phyloP scores from a whole-genome alignment of 2,329 filamentous ascomycete genomes.

The Penicillium aurantiogriseum region DNA sequence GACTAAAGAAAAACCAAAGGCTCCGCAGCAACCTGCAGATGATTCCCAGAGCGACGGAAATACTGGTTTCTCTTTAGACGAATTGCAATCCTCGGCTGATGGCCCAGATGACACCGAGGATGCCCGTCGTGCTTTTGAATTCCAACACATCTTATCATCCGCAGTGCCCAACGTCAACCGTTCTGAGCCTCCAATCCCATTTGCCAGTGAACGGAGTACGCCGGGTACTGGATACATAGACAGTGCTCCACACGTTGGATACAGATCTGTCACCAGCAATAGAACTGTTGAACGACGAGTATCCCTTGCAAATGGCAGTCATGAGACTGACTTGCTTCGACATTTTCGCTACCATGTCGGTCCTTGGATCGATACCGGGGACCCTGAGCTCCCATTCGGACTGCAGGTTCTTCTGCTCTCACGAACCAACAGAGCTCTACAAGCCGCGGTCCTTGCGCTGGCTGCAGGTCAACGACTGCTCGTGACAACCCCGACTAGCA shows the following conservation, averaged over 20 bases:
- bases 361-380: slow-evolving; percentile 28
- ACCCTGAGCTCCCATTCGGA: slow-evolving; percentile 24
- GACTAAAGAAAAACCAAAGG: slow-evolving; percentile 3
- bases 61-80: not conserved
- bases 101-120: not conserved
- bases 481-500: not conserved
- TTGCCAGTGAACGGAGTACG: not conserved
- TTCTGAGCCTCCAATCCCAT: not conserved
- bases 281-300: not conserved
- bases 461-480: slow-evolving; percentile 18
- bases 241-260: not conserved
- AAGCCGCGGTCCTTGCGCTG: slow-evolving; percentile 23
- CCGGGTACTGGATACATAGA: not conserved
- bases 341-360: slow-evolving; percentile 27
- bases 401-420: slow-evolving; percentile 23
- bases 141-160: not conserved
- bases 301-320: slow-evolving; percentile 7
- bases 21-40: not conserved
- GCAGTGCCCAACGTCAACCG: not conserved
- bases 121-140: not conserved
- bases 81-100: not conserved
- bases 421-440: slow-evolving; percentile 16
- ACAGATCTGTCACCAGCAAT: not conserved
- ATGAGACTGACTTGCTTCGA: slow-evolving; percentile 24
- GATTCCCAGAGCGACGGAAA: slow-evolving; percentile 5